Base-by-base conservation (phyloP, 129 eudicot genomes). In the Solidago caesia region DNA sequence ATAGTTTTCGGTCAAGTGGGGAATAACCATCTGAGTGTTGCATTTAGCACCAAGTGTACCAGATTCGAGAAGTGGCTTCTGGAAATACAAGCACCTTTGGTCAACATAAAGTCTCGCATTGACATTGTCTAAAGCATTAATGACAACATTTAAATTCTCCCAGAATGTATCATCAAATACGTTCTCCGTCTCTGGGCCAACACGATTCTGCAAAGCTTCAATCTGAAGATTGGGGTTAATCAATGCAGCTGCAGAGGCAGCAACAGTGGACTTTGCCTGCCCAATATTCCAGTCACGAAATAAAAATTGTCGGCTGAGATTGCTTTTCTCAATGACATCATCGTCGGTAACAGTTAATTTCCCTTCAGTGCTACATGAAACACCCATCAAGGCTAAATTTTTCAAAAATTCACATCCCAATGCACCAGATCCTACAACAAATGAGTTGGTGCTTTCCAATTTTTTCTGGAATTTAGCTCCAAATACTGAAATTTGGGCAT, bases 211-310 rank as follows among this genome's bases (percentile, higher is more conserved):
- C 80, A 92, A 83, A 57, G 97, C 97, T 89, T 89, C 91, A n/a
- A 92, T 78, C 46, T 49, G 82, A 75, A 92, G 66, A 73, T 61
- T 74, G 6, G 96, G 88, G 69, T 89, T 92, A 26, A 92, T 87
- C 48, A 79, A 69, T 16, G 87, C 71, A 61, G 98, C 96, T 7
- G 98, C 96, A 49, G 92, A 68, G 69, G 96, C 98, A 70, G 96
- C 98, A 73, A 92, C 96, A 4, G 96, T 89, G 55, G 98, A 92
- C 78, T 89, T 92, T 33, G 96, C 96, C 82, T 92, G 96, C 70
- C 98, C 98, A 25, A 92, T 92, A 79, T 92, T 92, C 98, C 98
- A 92, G 77, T 92, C 98, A 68, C 92, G 96, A 51, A 92, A 89
- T 46, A 92, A 75, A 71, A 92, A 92, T 64, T 92, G 98, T 68